These are phyloP conservation scores for Schizosaccharomyces cryophilus DNA, from an alignment of 805 yeast species.

Conservation along the genomic window DNA sequence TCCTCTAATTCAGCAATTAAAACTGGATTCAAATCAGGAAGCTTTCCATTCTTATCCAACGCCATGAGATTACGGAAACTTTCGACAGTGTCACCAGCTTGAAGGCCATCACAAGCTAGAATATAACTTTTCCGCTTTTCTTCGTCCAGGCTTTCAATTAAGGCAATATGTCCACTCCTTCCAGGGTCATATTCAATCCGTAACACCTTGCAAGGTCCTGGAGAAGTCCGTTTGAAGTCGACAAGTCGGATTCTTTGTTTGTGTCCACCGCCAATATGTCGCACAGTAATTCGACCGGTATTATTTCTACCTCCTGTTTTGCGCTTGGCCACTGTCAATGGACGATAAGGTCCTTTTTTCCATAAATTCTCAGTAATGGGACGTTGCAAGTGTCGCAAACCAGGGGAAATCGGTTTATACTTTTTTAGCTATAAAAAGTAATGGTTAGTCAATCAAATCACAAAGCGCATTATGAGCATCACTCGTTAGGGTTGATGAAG, in stretches of 20 bases:
- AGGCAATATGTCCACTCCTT: constrained; percentile 79
- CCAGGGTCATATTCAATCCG: constrained; percentile 92
- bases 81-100: constrained; percentile 81
- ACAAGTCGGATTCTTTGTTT: constrained; percentile 65
- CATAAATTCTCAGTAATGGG: constrained; percentile 72
- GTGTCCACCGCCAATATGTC: constrained; percentile 95
- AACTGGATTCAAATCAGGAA: constrained; percentile 42
- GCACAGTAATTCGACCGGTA: constrained; percentile 65
- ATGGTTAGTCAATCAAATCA: neutral
- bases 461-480: neutral
- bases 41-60: constrained; percentile 33
- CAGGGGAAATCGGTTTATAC: constrained; percentile 7
- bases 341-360: constrained; percentile 59
- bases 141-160: constrained; percentile 32
- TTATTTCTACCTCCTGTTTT: constrained; percentile 72
- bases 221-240: constrained; percentile 40
- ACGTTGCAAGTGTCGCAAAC: constrained; percentile 40
- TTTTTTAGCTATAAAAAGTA: constrained; percentile 3
- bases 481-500: no score
- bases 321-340: constrained; percentile 48
- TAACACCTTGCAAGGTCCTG: constrained; percentile 56
- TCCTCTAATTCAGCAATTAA: constrained; percentile 81
- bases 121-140: constrained; percentile 52
- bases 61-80: constrained; percentile 33
- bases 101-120: constrained; percentile 72